Base-by-base conservation (phyloP, 2,329 filamentous ascomycete genomes). In the Penicillium sp. region DNA sequence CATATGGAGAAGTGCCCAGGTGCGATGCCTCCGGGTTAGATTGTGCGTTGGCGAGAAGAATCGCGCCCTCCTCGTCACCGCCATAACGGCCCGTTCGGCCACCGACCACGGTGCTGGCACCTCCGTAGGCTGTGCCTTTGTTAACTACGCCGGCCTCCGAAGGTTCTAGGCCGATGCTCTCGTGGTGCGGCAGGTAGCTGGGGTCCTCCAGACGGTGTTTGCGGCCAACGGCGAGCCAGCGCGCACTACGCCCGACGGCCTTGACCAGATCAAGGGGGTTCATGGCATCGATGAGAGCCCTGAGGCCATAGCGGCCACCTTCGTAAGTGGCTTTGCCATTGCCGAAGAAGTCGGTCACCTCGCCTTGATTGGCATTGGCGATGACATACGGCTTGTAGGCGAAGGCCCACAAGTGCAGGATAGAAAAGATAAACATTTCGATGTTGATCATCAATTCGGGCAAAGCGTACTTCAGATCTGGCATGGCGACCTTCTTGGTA, bases 261-360 rank as follows among this genome's bases (percentile, higher is more conserved):
- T 92, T 95, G 64, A 90, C 73, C 38, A 95, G 81, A 68, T 96
- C 90, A 85, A 89, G 90, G 0, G 88, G 80, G 63, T 94, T 94
- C 67, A 91, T 79, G 1, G 89, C 85, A 62, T 92, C 86, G 1
- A 78, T 68, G 6, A 92, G 69, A 4, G 89, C 90, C 56, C 79
- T 78, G 44, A 85, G 56, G 3, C 88, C 88, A 36, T 85, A 66
- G 41, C 81, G 79, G 2, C 88, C 87, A 11, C 88, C 87, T 50
- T 80, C 73, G 41, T 89, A 88, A 2, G 73, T 67, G 2, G 64
- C 79, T 80, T 69, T 79, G 64, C 62, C 74, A 62, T 55, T 74
- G 58, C 55, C 71, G 53, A 65, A 75, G 64, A 69, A 67, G 50
- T 75, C 65, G 53, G 69, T 67, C 52, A 78, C 68, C 45, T 72